A percentile compares a stretch with the other conserved stretches of the same genome.
Evolutionary conservation across 1,284 basidiomycete species (phyloP).

Genomic region (Pholiota adiposa): DNA sequence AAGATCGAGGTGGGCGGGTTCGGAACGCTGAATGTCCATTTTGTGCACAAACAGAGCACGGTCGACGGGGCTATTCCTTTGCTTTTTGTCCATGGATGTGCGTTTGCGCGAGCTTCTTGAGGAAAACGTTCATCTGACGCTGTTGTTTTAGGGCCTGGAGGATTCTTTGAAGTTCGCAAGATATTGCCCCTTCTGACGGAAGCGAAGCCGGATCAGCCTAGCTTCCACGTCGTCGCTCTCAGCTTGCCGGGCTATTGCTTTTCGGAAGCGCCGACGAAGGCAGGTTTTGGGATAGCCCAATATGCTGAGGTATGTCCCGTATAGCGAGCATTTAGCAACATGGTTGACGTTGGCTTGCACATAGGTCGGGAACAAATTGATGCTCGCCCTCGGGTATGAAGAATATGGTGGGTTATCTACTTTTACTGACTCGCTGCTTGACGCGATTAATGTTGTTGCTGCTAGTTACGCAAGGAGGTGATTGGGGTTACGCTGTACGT

Average conservation of each 20-base stretch:
- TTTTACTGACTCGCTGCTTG: background rate
- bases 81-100: conserved; percentile 58
- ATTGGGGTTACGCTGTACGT: conserved; percentile 51
- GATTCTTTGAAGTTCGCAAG: conserved; percentile 60
- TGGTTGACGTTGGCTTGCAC: too few species aligned
- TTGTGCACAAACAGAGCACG: conserved; percentile 51
- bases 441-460: background rate
- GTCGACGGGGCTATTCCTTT: conserved; percentile 49
- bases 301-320: conserved; percentile 43
- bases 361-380: conserved; percentile 53
- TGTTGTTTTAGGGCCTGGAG: conserved; percentile 58
- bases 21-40: conserved; percentile 51
- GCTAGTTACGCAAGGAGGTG: conserved; percentile 57
- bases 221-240: conserved; percentile 60
- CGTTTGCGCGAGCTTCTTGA: conserved; percentile 19
- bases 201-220: conserved; percentile 47
- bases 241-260: conserved; percentile 61
- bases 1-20: conserved; percentile 48
- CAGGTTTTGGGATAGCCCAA: conserved; percentile 34
- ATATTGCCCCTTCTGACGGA: conserved; percentile 53
- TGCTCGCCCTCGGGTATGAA: conserved; percentile 54
- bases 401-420: conserved; percentile 47
- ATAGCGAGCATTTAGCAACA: too few species aligned
- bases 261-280: conserved; percentile 46
- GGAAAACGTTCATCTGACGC: background rate